Conservation (phyloP, 768 basidiomycete genomes). For the Chlorophyllum brunneum region DNA sequence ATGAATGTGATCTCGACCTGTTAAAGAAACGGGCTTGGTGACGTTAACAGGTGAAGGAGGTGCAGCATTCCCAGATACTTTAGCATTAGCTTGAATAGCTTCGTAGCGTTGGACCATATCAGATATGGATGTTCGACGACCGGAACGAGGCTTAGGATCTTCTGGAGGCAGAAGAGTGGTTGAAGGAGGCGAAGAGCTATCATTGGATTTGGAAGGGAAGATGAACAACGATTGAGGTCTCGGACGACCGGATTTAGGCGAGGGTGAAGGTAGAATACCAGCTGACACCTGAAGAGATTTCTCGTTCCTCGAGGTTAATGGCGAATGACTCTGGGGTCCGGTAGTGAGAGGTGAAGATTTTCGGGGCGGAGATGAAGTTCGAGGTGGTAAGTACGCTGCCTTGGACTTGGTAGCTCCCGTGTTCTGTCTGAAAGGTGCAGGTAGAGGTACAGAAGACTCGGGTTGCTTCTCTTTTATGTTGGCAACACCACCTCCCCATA, state of each 20-base stretch:
- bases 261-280: conserved; percentile 14
- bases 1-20: conserved; percentile 1
- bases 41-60: conserved; percentile 19
- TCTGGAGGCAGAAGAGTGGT: conserved; percentile 44
- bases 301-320: conserved; percentile 3
- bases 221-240: conserved; percentile 84
- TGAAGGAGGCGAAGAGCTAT: conserved; percentile 31
- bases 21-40: neutral
- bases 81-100: conserved; percentile 38
- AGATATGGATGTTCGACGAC: conserved; percentile 69
- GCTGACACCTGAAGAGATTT: conserved; percentile 19
- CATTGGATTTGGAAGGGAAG: conserved; percentile 53
- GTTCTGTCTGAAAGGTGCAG: conserved; percentile 2
- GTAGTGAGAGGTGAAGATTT: neutral
- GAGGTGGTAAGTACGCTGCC: conserved; percentile 8
- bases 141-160: conserved; percentile 36
- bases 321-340: neutral
- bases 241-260: conserved; percentile 35
- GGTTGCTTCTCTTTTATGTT: conserved; percentile 39
- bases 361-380: conserved; percentile 10
- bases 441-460: conserved; percentile 8
- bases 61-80: neutral
- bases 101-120: conserved; percentile 86
- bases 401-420: neutral
- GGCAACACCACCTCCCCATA: conserved; percentile 60